These are phyloP conservation scores for Solanum hybrid DNA, from an alignment of 305 asterid genomes.

Conservation along the genomic window DNA sequence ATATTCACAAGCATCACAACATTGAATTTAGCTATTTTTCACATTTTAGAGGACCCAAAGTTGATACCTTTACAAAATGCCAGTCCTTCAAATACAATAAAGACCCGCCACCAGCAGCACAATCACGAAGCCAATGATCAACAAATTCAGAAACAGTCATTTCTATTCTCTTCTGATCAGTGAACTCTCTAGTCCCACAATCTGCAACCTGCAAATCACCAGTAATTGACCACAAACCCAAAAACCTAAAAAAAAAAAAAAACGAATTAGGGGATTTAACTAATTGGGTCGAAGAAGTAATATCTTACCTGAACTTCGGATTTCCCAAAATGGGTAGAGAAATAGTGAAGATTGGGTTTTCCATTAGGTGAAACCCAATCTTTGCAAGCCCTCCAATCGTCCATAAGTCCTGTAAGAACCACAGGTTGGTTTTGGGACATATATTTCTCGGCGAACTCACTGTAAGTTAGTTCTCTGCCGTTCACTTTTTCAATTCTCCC, in stretches of 20 bases:
- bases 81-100: conserved; percentile 83
- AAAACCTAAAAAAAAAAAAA: not conserved
- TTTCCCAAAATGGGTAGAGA: conserved; percentile 59
- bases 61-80: conserved; percentile 87
- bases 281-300: not conserved
- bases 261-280: not conserved
- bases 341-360: conserved; percentile 52
- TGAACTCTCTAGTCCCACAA: conserved; percentile 63
- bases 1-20: not conserved
- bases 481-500: conserved; percentile 66
- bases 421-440: conserved; percentile 58
- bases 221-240: not conserved
- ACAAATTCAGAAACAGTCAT: conserved; percentile 75
- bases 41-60: not conserved
- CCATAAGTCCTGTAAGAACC: conserved; percentile 67
- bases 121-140: conserved; percentile 26
- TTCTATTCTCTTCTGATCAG: conserved; percentile 74
- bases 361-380: conserved; percentile 75
- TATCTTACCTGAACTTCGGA: conserved; percentile 69
- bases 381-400: conserved; percentile 64
- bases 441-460: conserved; percentile 46
- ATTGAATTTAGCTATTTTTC: not conserved
- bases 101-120: conserved; percentile 20
- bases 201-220: conserved; percentile 61
- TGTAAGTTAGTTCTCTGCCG: conserved; percentile 51